Evolutionary conservation across 805 yeast genomes (phyloP).

Genomic region (Kazachstania viticola): DNA sequence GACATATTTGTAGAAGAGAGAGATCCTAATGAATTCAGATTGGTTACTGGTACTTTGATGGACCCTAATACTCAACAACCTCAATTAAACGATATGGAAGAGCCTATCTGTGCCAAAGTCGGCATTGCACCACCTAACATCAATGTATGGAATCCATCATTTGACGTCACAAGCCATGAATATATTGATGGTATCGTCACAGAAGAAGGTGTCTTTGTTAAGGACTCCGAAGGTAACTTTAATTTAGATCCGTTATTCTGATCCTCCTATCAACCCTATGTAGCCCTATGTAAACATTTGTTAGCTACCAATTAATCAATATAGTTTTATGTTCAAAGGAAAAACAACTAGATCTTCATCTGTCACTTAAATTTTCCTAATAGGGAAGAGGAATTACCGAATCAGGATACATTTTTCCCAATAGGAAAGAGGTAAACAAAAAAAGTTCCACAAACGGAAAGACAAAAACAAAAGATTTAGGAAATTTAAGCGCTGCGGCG

Average conservation of each 20-base stretch:
- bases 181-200: constrained; percentile 85
- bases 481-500: no score
- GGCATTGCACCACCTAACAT: constrained; percentile 80
- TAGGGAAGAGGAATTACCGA: no score
- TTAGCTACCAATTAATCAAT: no score
- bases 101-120: constrained; percentile 38
- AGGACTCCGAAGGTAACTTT: constrained; percentile 40
- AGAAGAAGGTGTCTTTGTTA: constrained; percentile 51
- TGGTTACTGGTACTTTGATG: constrained; percentile 57
- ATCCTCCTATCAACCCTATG: no score
- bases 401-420: no score
- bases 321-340: no score
- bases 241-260: constrained; percentile 26
- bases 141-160: constrained; percentile 91
- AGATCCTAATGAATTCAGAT: constrained; percentile 67
- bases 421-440: no score
- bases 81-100: constrained; percentile 15
- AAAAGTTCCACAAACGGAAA: no score
- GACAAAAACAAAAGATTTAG: no score
- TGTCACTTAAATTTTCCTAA: no score
- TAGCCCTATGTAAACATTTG: no score
- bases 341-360: no score
- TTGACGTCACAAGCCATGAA: constrained; percentile 81
- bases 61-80: constrained; percentile 11
- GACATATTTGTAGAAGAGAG: constrained; percentile 81